These are phyloP conservation scores for Paramecium pentaurelia DNA, from an alignment of 73 alveolate species.

Conservation along the genomic window DNA sequence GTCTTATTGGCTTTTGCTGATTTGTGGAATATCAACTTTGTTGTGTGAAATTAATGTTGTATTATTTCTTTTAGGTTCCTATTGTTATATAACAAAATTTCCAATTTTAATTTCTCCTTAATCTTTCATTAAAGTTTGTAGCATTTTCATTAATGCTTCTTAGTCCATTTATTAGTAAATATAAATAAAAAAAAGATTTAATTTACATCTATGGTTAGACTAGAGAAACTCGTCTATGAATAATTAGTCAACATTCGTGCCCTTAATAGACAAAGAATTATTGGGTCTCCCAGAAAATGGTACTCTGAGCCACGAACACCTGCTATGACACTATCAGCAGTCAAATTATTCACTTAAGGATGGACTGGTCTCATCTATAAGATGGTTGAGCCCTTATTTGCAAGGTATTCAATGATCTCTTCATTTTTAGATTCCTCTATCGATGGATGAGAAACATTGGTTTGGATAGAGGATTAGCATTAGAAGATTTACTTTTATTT, in stretches of 20 bases:
- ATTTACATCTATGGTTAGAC: constrained; percentile 52
- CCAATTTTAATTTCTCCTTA: background rate
- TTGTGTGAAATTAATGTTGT: background rate
- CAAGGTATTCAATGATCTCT: background rate
- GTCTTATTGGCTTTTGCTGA: background rate
- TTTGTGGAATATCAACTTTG: background rate
- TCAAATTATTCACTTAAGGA: constrained; percentile 1
- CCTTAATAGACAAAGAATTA: constrained; percentile 39
- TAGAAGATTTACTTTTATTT: constrained; percentile 44
- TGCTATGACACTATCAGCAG: constrained; percentile 36
- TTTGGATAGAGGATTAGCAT: constrained; percentile 57
- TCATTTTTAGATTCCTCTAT: background rate
- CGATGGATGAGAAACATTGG: constrained; percentile 58
- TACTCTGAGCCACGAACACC: constrained; percentile 39
- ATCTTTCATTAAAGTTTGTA: background rate
- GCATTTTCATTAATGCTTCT: background rate
- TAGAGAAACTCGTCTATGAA: constrained; percentile 57
- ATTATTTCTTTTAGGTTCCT: background rate
- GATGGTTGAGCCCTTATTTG: constrained; percentile 54
- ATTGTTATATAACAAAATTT: background rate
- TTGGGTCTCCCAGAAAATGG: constrained; percentile 61
- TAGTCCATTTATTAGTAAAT: background rate
- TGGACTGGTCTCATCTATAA: constrained; percentile 37
- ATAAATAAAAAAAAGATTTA: background rate
- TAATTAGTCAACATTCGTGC: constrained; percentile 32